phyloP scores from a whole-genome alignment of 2,329 filamentous ascomycete genomes.

The Huntiella omanensis region DNA sequence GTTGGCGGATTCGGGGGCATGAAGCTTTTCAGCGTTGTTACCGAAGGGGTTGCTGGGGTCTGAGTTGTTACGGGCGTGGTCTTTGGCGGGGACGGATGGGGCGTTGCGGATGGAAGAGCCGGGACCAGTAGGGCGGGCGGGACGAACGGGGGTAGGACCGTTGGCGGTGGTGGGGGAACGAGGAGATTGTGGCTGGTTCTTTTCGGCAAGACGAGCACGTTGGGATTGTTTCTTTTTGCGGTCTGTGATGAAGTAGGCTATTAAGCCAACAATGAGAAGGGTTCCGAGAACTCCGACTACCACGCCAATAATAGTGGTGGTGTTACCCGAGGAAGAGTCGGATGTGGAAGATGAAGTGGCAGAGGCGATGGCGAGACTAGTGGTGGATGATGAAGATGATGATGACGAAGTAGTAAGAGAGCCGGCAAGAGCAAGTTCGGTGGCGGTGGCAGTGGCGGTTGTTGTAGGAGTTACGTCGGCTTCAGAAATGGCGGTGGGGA shows the following conservation, averaged over 20 bases:
- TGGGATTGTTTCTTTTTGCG: conserved; percentile 49
- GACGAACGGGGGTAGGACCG: conserved; percentile 5
- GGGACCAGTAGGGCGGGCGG: conserved; percentile 9
- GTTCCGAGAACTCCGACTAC: conserved; percentile 62
- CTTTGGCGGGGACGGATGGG: conserved; percentile 7
- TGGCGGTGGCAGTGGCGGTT: conserved; percentile 15
- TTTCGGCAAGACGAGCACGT: conserved; percentile 20
- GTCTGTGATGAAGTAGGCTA: conserved; percentile 54
- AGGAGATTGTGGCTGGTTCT: conserved; percentile 5
- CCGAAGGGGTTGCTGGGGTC: conserved; percentile 55
- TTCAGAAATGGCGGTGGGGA: conserved; percentile 9
- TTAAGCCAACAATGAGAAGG: conserved; percentile 44
- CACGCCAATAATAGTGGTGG: conserved; percentile 54
- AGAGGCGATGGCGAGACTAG: conserved; percentile 10
- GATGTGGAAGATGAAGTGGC: conserved; percentile 11
- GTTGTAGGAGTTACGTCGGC: conserved; percentile 12
- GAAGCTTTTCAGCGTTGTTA: conserved; percentile 28
- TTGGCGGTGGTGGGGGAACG: conserved; percentile 1
- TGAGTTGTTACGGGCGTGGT: conserved; percentile 18
- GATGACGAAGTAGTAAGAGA: conserved; percentile 13
- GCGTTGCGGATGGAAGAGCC: conserved; percentile 5
- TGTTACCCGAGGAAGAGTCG: conserved; percentile 12
- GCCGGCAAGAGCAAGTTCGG: conserved; percentile 8
- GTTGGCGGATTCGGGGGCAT: conserved; percentile 23
- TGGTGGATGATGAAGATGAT: conserved; percentile 13